Conservation (phyloP, 176 grass and related monocot species). For the Luzula sylvatica region DNA sequence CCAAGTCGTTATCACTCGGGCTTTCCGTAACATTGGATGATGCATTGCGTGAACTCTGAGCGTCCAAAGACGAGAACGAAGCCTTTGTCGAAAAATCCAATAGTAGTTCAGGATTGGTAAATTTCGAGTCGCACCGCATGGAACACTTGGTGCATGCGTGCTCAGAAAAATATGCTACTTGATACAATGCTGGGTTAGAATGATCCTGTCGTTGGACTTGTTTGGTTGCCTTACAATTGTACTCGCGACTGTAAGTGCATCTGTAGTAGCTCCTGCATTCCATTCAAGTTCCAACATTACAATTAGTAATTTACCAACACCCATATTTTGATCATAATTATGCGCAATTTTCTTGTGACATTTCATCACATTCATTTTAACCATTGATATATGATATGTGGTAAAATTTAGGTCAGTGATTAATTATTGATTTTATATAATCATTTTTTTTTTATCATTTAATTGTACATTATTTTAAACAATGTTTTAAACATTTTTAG, state of each 20-base stretch:
- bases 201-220: slow-evolving; percentile 38
- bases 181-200: slow-evolving; percentile 24
- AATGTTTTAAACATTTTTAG: no score
- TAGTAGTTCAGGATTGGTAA: neutral
- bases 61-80: neutral
- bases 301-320: no score
- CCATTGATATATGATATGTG: no score
- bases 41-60: neutral
- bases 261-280: slow-evolving; percentile 56
- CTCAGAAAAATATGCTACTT: slow-evolving; percentile 35
- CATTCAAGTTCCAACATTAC: neutral
- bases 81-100: slow-evolving; percentile 9
- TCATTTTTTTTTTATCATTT: no score
- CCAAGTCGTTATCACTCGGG: neutral
- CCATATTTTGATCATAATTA: no score
- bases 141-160: slow-evolving; percentile 36
- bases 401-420: no score
- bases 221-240: slow-evolving; percentile 46
- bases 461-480: no score
- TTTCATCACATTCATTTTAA: no score
- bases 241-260: slow-evolving; percentile 38
- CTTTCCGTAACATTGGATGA: neutral
- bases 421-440: no score
- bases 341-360: no score
- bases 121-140: neutral